Evolutionary conservation across 2,329 filamentous ascomycete species (phyloP).

Genomic region (Endoconidiophora laricicola): DNA sequence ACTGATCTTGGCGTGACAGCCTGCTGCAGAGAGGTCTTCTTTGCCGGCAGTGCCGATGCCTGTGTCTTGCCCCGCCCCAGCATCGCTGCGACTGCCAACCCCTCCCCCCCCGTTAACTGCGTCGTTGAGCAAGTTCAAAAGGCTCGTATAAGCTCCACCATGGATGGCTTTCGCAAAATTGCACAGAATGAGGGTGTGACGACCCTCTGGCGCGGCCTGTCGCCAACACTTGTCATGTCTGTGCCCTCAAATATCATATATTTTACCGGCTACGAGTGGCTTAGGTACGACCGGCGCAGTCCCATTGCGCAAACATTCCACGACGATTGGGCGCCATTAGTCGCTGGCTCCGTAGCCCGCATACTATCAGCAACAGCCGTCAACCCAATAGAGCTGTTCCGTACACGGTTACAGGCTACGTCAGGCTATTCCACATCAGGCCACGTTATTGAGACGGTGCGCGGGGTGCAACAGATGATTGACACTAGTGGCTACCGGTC

Average conservation of each 20-base stretch:
- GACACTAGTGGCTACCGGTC: constrained; percentile 57
- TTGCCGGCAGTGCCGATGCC: constrained; percentile 68
- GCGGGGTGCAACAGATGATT: constrained; percentile 66
- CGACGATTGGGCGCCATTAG: constrained; percentile 61
- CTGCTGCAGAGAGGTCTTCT: constrained; percentile 95
- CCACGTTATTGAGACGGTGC: constrained; percentile 64
- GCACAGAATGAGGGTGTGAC: constrained; percentile 76
- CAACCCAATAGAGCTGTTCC: constrained; percentile 83
- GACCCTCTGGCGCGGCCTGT: constrained; percentile 82
- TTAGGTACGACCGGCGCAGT: constrained; percentile 57
- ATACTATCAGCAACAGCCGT: constrained; percentile 68
- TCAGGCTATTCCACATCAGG: constrained; percentile 39
- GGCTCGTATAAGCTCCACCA: constrained; percentile 71
- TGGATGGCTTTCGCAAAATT: constrained; percentile 88
- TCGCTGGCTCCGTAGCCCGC: constrained; percentile 64
- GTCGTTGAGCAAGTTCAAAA: constrained; percentile 76
- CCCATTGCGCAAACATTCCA: constrained; percentile 48
- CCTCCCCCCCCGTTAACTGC: constrained; percentile 45
- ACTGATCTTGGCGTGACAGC: constrained; percentile 78
- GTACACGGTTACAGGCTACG: constrained; percentile 78
- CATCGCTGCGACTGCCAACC: constrained; percentile 27
- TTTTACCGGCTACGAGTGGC: constrained; percentile 93
- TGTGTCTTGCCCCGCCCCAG: constrained; percentile 55
- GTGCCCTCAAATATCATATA: constrained; percentile 96
- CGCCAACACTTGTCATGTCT: constrained; percentile 87